Evolutionary conservation across 2,329 filamentous ascomycete genomes (phyloP), one percentile per base, ranked within the genome.

Genomic region (Cryphonectria parasitica): DNA sequence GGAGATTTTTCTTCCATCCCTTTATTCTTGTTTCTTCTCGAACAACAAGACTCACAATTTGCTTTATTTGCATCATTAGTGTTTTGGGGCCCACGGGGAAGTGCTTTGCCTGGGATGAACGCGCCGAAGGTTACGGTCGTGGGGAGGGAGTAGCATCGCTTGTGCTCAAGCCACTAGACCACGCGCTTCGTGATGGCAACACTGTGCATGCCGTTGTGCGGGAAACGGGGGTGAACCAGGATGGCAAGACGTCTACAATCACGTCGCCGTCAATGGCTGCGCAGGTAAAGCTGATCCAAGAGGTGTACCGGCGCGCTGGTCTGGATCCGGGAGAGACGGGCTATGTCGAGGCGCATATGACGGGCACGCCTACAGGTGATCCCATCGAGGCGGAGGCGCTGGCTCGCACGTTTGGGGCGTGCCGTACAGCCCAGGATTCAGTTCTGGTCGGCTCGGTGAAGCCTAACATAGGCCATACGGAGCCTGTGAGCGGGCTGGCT

Each of bases 141-240:
- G 86, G 85, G 5, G 86, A 88, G 73, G 86, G 85, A 11, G 78
- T 83, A 36, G 83, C 78, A 0, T 78, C 82, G 31, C 72, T 88
- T 15, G 73, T 87, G 0, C 73, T 88, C 2, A 88, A 87, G 76
- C 81, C 78, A 1, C 76, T 88, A 2, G 79, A 79, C 6, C 80
- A 82, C 68, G 86, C 86, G 3, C 66, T 87, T 7, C 73, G 75
- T 45, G 84, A 84, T 70, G 80, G 81, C 17, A 83, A 87, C 74
- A 79, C 79, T 0, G 79, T 83, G 54, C 78, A 79, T 66, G 78
- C 78, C 31, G 77, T 84, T 2, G 79, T 85, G 49, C 79, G 81
- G 39, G 80, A 77, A 25, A 81, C 79, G 0, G 80, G 76, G 5
- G 72, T 81, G 28, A 84, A 83, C 71, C 76, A 82, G 69, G 85